Evolutionary conservation across 2,329 filamentous ascomycete species (phyloP), one percentile per base, ranked within the genome.

Genomic region (Calonectria pteridis): DNA sequence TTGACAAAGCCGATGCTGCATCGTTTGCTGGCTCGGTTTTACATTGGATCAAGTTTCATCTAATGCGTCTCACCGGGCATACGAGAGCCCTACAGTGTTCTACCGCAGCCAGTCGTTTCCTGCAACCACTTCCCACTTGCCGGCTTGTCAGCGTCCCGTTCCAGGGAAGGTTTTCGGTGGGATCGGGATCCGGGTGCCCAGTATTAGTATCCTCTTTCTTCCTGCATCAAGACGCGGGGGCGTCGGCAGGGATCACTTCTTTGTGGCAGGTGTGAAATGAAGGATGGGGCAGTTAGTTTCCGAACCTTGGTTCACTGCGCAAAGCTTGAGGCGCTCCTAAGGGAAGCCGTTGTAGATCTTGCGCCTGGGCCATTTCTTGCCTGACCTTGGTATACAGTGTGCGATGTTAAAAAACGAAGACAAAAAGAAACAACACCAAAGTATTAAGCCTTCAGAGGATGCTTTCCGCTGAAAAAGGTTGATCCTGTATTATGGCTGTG

Each of bases 321-420:
- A 46, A 37, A 58, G 55, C 49, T 58, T 73, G 51, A 71, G 72
- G 71, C 67, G 35, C 62, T 75, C 58, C 73, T 67, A 63, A 70
- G 29, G 29, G 62, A 51, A 65, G 65, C 71, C 59, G 67, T 66
- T 65, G 69, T 75, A 77, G 76, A 74, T 72, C 76, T 73, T 51
- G 49, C 43, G 71, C 69, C 37, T 74, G 69, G 74, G 74, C 72
- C 71, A 73, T 43, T 58, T 46, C 26, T 49, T 40, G 37, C 37
- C 70, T 73, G 51, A 73, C 70, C 73, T 73, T 7, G 67, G 68
- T 62, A 55, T 71, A 67, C 46, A 55, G 50, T 37, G 58, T 40
- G 55, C 35, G 64, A 71, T 62, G n/a, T 28, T 51, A 53, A 40
- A 55, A 73, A 69, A 73, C 23, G 50, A 31, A 49, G 59, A 67